Evolutionary conservation across 345 rosid genomes (phyloP).

Genomic region (thale cress (Arabidopsis thaliana)): DNA sequence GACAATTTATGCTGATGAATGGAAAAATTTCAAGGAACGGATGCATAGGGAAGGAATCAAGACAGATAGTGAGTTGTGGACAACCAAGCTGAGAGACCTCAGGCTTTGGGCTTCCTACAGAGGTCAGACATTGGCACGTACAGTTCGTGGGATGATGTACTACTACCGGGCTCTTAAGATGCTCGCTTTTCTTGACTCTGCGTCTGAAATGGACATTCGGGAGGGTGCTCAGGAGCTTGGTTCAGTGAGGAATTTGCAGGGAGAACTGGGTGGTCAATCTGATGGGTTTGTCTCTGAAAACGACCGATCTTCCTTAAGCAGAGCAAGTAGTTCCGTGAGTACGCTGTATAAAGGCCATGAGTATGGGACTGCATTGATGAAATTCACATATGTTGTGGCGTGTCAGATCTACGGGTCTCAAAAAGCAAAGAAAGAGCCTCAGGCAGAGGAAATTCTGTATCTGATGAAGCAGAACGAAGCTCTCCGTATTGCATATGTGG

Average conservation of each 20-base stretch:
- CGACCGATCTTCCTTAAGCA: constrained; percentile 52
- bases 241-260: constrained; percentile 55
- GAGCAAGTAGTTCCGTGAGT: constrained; percentile 65
- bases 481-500: constrained; percentile 91
- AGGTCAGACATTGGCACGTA: constrained; percentile 95
- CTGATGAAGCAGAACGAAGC: constrained; percentile 80
- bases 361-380: constrained; percentile 78
- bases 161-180: constrained; percentile 92
- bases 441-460: constrained; percentile 76
- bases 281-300: constrained; percentile 49
- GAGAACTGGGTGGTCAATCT: constrained; percentile 47
- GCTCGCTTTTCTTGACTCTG: constrained; percentile 97
- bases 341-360: constrained; percentile 83
- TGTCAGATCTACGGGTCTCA: constrained; percentile 88
- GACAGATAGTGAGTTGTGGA: constrained; percentile 73
- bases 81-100: constrained; percentile 79
- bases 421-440: constrained; percentile 68
- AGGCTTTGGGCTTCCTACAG: constrained; percentile 98
- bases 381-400: constrained; percentile 83
- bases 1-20: constrained; percentile 92
- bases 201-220: constrained; percentile 89
- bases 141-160: constrained; percentile 99
- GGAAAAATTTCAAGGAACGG: constrained; percentile 94
- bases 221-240: constrained; percentile 84
- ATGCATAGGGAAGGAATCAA: constrained; percentile 85